Conservation (phyloP, 805 yeast genomes). For the Clavispora santaluciae region DNA sequence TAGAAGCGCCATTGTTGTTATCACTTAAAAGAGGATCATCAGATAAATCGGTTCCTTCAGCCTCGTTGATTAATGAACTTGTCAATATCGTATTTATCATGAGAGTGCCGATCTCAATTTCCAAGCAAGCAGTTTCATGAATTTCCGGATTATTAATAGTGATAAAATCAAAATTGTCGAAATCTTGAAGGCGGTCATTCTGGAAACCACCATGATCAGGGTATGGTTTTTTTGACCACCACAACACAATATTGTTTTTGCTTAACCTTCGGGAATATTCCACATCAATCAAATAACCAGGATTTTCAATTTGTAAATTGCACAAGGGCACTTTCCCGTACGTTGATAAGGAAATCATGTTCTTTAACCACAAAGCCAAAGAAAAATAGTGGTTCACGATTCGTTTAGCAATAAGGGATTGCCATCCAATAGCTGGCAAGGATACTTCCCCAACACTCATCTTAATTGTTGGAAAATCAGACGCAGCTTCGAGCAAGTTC, state of each 20-base stretch:
- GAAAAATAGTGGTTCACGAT: slow-evolving; percentile 68
- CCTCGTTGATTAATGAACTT: slow-evolving; percentile 77
- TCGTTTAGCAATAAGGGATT: slow-evolving; percentile 56
- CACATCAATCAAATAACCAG: slow-evolving; percentile 77
- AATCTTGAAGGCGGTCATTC: slow-evolving; percentile 53
- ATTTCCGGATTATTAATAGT: slow-evolving; percentile 72
- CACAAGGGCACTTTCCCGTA: slow-evolving; percentile 84
- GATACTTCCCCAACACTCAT: slow-evolving; percentile 55
- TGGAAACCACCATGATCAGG: slow-evolving; percentile 87
- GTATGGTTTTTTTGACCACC: slow-evolving; percentile 86
- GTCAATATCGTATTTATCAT: slow-evolving; percentile 84
- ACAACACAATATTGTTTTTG: slow-evolving; percentile 64
- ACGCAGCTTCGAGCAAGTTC: slow-evolving; percentile 41
- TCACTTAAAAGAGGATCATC: slow-evolving; percentile 38
- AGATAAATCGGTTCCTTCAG: slow-evolving; percentile 78
- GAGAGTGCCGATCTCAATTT: slow-evolving; percentile 71
- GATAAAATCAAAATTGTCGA: slow-evolving; percentile 61
- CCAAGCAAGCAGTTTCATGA: slow-evolving; percentile 73
- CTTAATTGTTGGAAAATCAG: slow-evolving; percentile 58
- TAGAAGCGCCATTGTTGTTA: slow-evolving; percentile 37
- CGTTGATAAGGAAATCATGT: slow-evolving; percentile 58
- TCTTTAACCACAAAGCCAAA: slow-evolving; percentile 66
- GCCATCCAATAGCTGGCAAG: slow-evolving; percentile 81
- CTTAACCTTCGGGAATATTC: slow-evolving; percentile 75
- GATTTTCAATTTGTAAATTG: slow-evolving; percentile 72